phyloP scores from a whole-genome alignment of 176 grass and related monocot species.

The Triticum monococcum region DNA sequence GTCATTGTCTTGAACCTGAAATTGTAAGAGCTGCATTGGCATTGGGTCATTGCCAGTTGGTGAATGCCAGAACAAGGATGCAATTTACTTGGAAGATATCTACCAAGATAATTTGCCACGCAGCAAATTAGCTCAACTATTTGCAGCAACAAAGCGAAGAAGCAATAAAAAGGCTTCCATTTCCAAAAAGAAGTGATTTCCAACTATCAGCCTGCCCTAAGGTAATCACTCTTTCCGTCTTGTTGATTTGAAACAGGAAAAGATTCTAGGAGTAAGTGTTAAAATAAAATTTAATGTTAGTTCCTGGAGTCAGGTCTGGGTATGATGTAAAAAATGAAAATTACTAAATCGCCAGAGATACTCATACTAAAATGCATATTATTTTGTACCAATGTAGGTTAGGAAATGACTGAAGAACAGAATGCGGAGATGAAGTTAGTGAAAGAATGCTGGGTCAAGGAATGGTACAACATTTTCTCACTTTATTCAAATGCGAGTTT shows the following conservation, averaged over 20 bases:
- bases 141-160: neutral
- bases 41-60: slow-evolving; percentile 32
- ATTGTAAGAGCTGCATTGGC: slow-evolving; percentile 74
- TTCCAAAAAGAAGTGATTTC: neutral
- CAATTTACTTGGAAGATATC: slow-evolving; percentile 54
- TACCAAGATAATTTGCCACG: neutral
- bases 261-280: neutral
- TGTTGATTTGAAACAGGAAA: neutral
- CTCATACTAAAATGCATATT: neutral
- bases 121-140: neutral
- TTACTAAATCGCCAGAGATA: neutral
- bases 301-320: neutral
- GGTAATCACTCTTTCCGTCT: slow-evolving; percentile 30
- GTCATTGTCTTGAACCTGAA: slow-evolving; percentile 69
- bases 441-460: neutral
- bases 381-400: neutral
- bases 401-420: neutral
- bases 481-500: neutral
- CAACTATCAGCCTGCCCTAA: slow-evolving; percentile 74
- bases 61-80: slow-evolving; percentile 67
- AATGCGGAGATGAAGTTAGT: neutral
- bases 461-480: neutral
- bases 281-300: neutral
- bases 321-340: neutral
- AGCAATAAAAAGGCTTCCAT: too few relatives aligned